Conservation (phyloP, 78 protist genomes). For the Protostelium mycophagum region DNA sequence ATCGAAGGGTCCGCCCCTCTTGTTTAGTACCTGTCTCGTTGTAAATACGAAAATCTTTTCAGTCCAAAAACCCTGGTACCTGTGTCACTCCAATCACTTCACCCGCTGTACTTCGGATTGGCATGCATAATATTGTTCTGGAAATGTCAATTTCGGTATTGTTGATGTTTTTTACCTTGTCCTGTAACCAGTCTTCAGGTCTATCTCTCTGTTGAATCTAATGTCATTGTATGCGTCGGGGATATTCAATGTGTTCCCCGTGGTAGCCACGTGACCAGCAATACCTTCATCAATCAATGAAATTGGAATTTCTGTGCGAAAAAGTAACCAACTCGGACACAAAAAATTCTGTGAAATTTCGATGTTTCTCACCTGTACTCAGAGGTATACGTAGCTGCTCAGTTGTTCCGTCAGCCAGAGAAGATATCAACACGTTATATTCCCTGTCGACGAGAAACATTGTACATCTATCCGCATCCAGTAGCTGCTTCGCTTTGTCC, state of each 20-base stretch:
- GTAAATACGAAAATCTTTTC: not conserved
- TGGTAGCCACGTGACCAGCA: constrained; percentile 25
- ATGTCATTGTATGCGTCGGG: constrained; percentile 24
- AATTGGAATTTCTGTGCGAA: too few relatives aligned
- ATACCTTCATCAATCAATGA: constrained; percentile 6
- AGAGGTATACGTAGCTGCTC: not conserved
- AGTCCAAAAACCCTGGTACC: too few relatives aligned
- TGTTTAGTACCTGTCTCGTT: not conserved
- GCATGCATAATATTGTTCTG: constrained; percentile 4
- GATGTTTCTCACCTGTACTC: not conserved
- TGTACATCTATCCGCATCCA: constrained; percentile 27
- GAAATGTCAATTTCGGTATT: not conserved
- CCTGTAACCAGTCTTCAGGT: not conserved
- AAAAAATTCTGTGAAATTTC: too few relatives aligned
- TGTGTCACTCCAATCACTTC: not conserved
- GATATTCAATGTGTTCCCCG: constrained; percentile 16
- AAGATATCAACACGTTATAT: not conserved
- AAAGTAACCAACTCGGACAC: too few relatives aligned
- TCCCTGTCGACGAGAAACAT: constrained; percentile 17
- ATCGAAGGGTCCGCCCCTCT: constrained; percentile 4
- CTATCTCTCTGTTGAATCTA: constrained; percentile 20
- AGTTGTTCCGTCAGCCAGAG: not conserved
- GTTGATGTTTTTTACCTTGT: not conserved
- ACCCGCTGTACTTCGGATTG: not conserved
- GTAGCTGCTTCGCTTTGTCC: not conserved